Evolutionary conservation across 2,329 filamentous ascomycete species (phyloP).

Genomic region (Endocalyx cinctus): DNA sequence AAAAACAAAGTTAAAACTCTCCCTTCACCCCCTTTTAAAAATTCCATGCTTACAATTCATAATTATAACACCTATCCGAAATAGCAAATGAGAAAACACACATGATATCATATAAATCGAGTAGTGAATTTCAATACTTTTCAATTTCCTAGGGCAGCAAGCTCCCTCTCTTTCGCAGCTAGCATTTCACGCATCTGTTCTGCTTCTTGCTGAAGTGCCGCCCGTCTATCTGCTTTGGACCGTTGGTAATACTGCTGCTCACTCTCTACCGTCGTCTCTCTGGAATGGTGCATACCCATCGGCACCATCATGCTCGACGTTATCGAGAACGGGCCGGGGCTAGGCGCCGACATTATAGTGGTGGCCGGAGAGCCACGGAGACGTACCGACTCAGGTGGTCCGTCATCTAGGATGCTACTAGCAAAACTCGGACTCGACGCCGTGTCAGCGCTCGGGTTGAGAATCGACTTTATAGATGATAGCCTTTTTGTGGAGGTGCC

Average conservation of each 20-base stretch:
- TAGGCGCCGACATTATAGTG: slow-evolving; percentile 36
- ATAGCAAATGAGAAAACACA: too few relatives aligned
- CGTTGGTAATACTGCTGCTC: too few relatives aligned
- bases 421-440: slow-evolving; percentile 18
- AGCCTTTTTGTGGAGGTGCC: slow-evolving; percentile 58
- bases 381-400: slow-evolving; percentile 35
- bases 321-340: slow-evolving; percentile 35
- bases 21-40: too few relatives aligned
- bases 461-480: slow-evolving; percentile 70
- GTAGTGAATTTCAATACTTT: too few relatives aligned
- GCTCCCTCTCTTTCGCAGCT: slow-evolving; percentile 68
- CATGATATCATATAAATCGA: too few relatives aligned
- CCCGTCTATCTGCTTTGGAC: slow-evolving; percentile 57
- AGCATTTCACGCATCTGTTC: slow-evolving; percentile 72
- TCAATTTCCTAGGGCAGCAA: slow-evolving; percentile 47
- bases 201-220: slow-evolving; percentile 65
- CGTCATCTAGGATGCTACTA: slow-evolving; percentile 25
- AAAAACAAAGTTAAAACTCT: too few relatives aligned
- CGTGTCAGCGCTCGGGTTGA: slow-evolving; percentile 56
- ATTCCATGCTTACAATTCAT: too few relatives aligned
- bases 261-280: slow-evolving; percentile 36
- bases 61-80: too few relatives aligned
- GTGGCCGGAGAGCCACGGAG: slow-evolving; percentile 42
- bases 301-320: slow-evolving; percentile 22
- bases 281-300: slow-evolving; percentile 17